A percentile compares a stretch with the other conserved stretches of the same genome.
phyloP scores from a whole-genome alignment of 257 asterid genomes.

The Solanum sejunctum region DNA sequence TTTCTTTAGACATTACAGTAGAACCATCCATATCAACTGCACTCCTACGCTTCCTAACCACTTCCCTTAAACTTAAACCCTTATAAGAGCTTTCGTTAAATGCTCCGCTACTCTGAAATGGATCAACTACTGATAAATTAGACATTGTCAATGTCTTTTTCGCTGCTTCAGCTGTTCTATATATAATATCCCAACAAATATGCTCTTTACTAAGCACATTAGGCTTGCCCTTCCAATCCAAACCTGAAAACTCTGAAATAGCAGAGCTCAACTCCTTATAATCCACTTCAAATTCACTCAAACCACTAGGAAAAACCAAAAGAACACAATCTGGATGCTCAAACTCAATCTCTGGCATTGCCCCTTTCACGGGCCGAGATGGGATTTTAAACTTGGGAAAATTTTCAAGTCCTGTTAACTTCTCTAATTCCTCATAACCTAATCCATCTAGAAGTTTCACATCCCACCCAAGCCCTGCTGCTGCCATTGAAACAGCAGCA shows the following conservation, averaged over 20 bases:
- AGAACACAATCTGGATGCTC: conserved; percentile 88
- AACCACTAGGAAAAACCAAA: conserved; percentile 55
- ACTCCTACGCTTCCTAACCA: conserved; percentile 79
- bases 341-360: conserved; percentile 73
- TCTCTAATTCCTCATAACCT: conserved; percentile 54
- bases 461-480: conserved; percentile 92
- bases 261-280: conserved; percentile 33
- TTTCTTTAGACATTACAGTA: conserved; percentile 46
- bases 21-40: conserved; percentile 96
- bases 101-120: conserved; percentile 30
- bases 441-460: conserved; percentile 71
- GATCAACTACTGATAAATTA: conserved; percentile 19
- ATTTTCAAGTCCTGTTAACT: conserved; percentile 50
- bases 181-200: conserved; percentile 75
- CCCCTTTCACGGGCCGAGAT: conserved; percentile 52
- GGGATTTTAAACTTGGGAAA: conserved; percentile 41
- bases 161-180: conserved; percentile 63
- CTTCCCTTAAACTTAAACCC: conserved; percentile 45
- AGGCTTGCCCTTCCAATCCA: conserved; percentile 77
- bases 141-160: conserved; percentile 31
- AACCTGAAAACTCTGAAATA: conserved; percentile 19
- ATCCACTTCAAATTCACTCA: conserved; percentile 40
- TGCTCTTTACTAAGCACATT: conserved; percentile 86
- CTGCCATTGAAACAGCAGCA: conserved; percentile 80
- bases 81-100: conserved; percentile 41